Evolutionary conservation across 352 stramenopile species (phyloP), one percentile per base, ranked within the genome.

Genomic region (Pythium phragmitis): DNA sequence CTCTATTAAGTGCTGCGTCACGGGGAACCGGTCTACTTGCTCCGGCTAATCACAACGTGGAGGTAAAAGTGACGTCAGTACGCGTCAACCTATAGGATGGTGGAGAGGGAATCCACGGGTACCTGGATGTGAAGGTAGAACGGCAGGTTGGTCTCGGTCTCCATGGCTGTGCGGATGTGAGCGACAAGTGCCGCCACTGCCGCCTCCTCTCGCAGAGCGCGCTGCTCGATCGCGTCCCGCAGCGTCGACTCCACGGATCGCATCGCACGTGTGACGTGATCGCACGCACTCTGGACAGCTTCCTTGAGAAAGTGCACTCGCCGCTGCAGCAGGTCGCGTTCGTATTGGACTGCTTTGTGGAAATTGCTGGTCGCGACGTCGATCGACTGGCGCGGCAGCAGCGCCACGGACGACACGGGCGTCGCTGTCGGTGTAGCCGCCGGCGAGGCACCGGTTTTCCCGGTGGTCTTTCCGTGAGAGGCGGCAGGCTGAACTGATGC

Each of bases 101-200:
- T 42, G 14, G 9, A 42, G 37, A 42, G 14, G 9, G 37, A 16
- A 7, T 43, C 0, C 1, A 50, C 41, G 41, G 13, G 41, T 17
- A 91, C 85, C 59, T 80, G 75, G 50, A 77, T 43, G 68, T 90
- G 62, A 59, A 94, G 75, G 36, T 80, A 80, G 41, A 68, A 75
- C 4, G 83, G 80, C 48, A 94, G 70, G 39, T 76, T 69, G n/a
- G 72, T 71, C 72, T 92, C 81, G 46, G 55, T 54, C 60, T 92
- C 83, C 50, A 94, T 87, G 0, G 72, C 63, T 0, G 42, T 8
- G 4, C 79, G 85, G 16, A 91, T 69, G 41, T 83, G 71, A 37
- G 70, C 54, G 16, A 91, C 42, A n/a, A 91, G 56, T 23, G 66
- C 66, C n/a, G 73, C 77, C 1, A 82, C 64, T 7, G 80, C 74